These are phyloP conservation scores for Ilyonectria robusta DNA, from an alignment of 2,329 filamentous ascomycete species.

Conservation along the genomic window DNA sequence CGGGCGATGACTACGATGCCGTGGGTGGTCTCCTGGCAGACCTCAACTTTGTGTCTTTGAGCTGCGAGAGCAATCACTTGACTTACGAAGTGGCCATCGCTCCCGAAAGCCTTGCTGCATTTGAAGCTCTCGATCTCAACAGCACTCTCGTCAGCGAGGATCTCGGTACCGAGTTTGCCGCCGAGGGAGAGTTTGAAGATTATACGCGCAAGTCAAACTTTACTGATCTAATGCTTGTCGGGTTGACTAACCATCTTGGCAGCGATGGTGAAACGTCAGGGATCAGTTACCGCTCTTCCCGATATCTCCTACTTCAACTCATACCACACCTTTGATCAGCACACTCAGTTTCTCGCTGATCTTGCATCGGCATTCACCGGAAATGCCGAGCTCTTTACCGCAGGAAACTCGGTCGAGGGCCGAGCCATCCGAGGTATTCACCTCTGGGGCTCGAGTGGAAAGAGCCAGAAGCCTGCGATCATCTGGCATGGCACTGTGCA, in stretches of 20 bases:
- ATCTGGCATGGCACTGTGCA: conserved; percentile 72
- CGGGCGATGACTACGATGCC: conserved; percentile 28
- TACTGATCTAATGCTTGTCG: accelerated
- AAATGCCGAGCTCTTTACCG: conserved; percentile 64
- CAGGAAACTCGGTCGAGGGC: conserved; percentile 63
- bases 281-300: conserved; percentile 12
- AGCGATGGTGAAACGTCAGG: conserved; percentile 23
- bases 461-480: conserved; percentile 64
- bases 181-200: conserved; percentile 39
- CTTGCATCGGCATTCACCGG: conserved; percentile 58
- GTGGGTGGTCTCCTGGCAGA: conserved; percentile 33
- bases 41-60: conserved; percentile 44
- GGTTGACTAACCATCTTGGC: neutral
- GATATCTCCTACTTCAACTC: conserved; percentile 62
- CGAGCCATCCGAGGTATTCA: conserved; percentile 73
- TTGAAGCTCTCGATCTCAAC: conserved; percentile 44
- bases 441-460: conserved; percentile 63
- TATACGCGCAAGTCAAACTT: conserved; percentile 26
- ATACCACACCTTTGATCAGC: conserved; percentile 68
- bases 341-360: conserved; percentile 62
- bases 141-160: conserved; percentile 41
- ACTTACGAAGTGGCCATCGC: conserved; percentile 47
- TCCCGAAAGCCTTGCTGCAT: conserved; percentile 38
- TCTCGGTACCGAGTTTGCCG: conserved; percentile 44
- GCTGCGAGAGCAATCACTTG: conserved; percentile 41